phyloP scores from a whole-genome alignment of 345 rosid genomes.

The Eucalyptus curtisii region DNA sequence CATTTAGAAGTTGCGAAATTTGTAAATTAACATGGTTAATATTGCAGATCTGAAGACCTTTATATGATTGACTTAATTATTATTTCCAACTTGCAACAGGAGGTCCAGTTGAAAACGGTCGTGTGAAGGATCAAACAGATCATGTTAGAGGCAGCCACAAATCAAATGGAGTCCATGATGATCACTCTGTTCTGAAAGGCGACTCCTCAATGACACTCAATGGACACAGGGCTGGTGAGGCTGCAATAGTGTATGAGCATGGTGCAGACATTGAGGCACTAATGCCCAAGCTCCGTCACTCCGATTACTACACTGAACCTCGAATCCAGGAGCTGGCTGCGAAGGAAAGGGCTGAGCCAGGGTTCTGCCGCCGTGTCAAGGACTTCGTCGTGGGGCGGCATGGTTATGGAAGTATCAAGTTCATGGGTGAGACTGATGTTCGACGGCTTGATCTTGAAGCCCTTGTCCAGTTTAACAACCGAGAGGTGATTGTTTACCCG shows the following conservation, averaged over 20 bases:
- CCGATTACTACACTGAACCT: slow-evolving; percentile 91
- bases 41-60: not conserved
- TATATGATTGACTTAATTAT: not conserved
- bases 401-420: slow-evolving; percentile 81
- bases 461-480: slow-evolving; percentile 69
- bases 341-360: slow-evolving; percentile 74
- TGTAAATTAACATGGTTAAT: not conserved
- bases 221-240: slow-evolving; percentile 72
- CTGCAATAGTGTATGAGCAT: slow-evolving; percentile 70
- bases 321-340: slow-evolving; percentile 89
- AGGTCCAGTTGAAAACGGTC: slow-evolving; percentile 20
- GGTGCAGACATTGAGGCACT: slow-evolving; percentile 82
- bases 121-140: slow-evolving; percentile 19
- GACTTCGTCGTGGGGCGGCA: slow-evolving; percentile 86
- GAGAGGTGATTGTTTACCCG: slow-evolving; percentile 94
- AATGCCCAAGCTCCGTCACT: slow-evolving; percentile 77
- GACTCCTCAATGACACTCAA: slow-evolving; percentile 42
- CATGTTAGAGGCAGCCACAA: slow-evolving; percentile 30
- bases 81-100: slow-evolving; percentile 10
- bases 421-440: slow-evolving; percentile 83
- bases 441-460: slow-evolving; percentile 70
- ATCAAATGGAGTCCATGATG: slow-evolving; percentile 37
- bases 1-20: not conserved
- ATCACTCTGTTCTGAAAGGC: slow-evolving; percentile 25
- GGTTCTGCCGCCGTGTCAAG: slow-evolving; percentile 57